Evolutionary conservation across 495 filamentous ascomycete genomes (phyloP), one percentile per base, ranked within the genome.

Genomic region (Lophium mytilinum): DNA sequence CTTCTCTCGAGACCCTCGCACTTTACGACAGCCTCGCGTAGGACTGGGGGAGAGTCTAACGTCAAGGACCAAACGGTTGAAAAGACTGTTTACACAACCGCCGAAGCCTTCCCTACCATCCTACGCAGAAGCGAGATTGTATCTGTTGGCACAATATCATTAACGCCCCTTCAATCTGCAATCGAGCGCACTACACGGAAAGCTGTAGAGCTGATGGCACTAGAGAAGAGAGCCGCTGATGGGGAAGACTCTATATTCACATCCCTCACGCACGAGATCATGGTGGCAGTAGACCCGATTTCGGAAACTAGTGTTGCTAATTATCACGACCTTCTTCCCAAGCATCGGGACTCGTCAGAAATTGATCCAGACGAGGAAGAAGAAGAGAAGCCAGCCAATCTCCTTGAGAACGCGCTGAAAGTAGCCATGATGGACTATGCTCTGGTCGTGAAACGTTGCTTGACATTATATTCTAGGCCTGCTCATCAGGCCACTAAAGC

Each of bases 181-280:
- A 79, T 97, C 45, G 92, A 96, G 68, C 81, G 92, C n/a, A 89
- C 94, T 37, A 83, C 86, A 65, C 81, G 89, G 50, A 96, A 96
- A 76, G 93, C 92, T 10, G 80, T 85, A 48, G 94, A 98, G 68
- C 78, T 98, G 72, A 73, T 80, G 9, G 62, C 78, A 10, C 70
- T 95, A 9, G 89, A 94, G 66, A 85, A 83, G 65, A 80, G 82
- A 39, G 77, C 90, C n/a, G 72, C 76, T 6, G 85, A 89, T 18
- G 86, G 88, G 8, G 88, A 93, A 43, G 82, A 84, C 50, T 75
- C 77, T 9, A 78, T 79, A 17, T 76, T 87, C 49, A 73, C 78
- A 21, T 73, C 80, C 30, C 76, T 95, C 50, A 81, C 87, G 4
- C 88, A 92, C 59, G 83, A 84, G 11, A 72, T 96, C 37, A 78